Conservation (phyloP, 225 moss, liverwort and hornwort species). For the Antitrichia curtipendula region DNA sequence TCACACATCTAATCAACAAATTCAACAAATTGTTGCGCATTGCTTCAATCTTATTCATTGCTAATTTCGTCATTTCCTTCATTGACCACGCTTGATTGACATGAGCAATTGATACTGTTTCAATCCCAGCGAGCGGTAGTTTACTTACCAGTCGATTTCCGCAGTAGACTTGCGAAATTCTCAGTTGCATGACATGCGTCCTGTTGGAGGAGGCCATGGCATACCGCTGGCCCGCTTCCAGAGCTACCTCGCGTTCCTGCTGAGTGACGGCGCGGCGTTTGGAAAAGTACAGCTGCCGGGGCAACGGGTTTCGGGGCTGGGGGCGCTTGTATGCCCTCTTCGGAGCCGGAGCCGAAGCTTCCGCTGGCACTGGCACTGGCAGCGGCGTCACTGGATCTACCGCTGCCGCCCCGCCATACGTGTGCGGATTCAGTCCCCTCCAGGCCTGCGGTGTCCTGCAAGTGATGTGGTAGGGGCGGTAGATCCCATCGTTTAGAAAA, state of each 20-base stretch:
- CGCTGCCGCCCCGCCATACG: too few relatives aligned
- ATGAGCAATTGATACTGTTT: not conserved
- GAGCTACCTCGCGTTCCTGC: not conserved
- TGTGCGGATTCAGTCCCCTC: not conserved
- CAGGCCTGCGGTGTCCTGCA: not conserved
- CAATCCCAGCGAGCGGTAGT: too few relatives aligned
- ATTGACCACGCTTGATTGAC: not conserved
- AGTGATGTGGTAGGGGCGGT: too few relatives aligned
- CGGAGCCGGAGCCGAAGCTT: not conserved
- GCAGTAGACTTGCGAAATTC: not conserved
- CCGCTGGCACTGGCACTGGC: not conserved
- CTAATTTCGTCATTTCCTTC: not conserved
- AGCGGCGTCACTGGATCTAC: not conserved
- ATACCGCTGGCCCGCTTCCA: not conserved
- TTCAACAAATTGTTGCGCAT: too few relatives aligned
- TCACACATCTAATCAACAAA: not conserved
- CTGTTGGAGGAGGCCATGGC: not conserved
- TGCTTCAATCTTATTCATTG: not conserved
- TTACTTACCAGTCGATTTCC: not conserved
- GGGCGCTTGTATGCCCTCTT: not conserved
- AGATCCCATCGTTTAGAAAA: not conserved
- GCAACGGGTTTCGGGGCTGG: not conserved
- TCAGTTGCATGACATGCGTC: not conserved
- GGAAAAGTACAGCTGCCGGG: not conserved
- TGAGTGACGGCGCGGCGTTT: not conserved